Base-by-base conservation (phyloP, 2,329 filamentous ascomycete species). In the Talaromyces sp. region DNA sequence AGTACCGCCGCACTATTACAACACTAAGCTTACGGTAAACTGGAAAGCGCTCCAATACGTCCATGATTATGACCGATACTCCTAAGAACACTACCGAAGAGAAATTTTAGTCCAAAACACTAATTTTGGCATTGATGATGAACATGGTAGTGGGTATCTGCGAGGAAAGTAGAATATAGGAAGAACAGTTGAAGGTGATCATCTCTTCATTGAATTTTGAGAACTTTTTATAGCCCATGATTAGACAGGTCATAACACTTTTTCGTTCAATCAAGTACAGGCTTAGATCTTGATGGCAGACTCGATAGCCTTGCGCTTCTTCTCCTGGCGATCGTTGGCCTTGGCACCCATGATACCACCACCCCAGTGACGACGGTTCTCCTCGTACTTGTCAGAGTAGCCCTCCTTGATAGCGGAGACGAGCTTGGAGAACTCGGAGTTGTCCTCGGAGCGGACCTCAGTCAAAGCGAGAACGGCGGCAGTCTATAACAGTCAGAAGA, bases 341-440 rank as follows among this genome's bases (percentile, higher is more conserved):
- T 99, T 99, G 81, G 89, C 86, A 78, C 95, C 89, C 93, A 99
- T 97, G 86, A 99, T 97, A 83, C 96, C 96, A 88, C 95, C 95
- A 85, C 96, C 95, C 95, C 96, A 99, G 85, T 94, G 91, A 81
- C 90, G 89, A 83, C 92, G 90, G 77, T 87, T 83, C 79, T 93
- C 90, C 85, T 98, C 94, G 82, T 91, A 91, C 89, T 96, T 96
- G 83, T 96, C 93, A 77, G 91, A 84, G 88, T 96, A 99, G 74
- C 94, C 95, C 78, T 98, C 94, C 90, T 99, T 98, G 88, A 99
- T 86, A 80, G 95, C 89, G 71, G 91, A 91, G 80, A 97, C 85
- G 80, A 99, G 90, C 89, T 99, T 99, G 83, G 92, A 90, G 73
- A 97, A 90, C 88, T 98, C 96, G 74, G 85, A 89, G 91, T 98